Conservation (phyloP, 768 basidiomycete species). For the Lactarius indigo region DNA sequence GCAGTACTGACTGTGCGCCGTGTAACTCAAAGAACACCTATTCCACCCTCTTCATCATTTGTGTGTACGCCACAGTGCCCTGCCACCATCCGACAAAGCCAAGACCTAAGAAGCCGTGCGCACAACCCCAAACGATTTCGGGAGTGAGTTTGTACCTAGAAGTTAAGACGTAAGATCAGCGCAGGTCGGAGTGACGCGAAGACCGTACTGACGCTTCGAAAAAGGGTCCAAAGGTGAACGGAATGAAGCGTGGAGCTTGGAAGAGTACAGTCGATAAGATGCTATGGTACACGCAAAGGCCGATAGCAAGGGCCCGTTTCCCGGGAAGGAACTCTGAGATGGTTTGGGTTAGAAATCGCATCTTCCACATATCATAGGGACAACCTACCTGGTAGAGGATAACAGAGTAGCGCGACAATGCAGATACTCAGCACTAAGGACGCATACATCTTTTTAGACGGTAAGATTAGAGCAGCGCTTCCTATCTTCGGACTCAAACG, state of each 20-base stretch:
- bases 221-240: constrained; percentile 58
- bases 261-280: constrained; percentile 69
- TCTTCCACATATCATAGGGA: not conserved
- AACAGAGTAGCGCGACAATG: constrained; percentile 59
- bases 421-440: constrained; percentile 60
- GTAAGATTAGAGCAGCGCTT: not conserved
- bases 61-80: constrained; percentile 49
- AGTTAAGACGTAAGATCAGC: not conserved
- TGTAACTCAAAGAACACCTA: constrained; percentile 1
- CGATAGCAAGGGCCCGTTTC: constrained; percentile 78
- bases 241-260: constrained; percentile 77
- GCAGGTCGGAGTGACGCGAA: not conserved
- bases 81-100: constrained; percentile 85
- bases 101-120: constrained; percentile 69
- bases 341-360: not conserved
- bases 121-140: constrained; percentile 66
- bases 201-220: constrained; percentile 53
- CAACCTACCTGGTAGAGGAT: constrained; percentile 64
- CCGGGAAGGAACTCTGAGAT: constrained; percentile 73
- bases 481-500: constrained; percentile 13
- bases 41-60: constrained; percentile 10
- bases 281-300: constrained; percentile 72
- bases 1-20: not conserved
- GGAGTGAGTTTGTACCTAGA: constrained; percentile 61
- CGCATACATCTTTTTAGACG: constrained; percentile 58